Percentiles rank a stretch among this genome's conserved stretches.
Conservation (phyloP, 306 rosid species). For the Ceratonia siliqua region DNA sequence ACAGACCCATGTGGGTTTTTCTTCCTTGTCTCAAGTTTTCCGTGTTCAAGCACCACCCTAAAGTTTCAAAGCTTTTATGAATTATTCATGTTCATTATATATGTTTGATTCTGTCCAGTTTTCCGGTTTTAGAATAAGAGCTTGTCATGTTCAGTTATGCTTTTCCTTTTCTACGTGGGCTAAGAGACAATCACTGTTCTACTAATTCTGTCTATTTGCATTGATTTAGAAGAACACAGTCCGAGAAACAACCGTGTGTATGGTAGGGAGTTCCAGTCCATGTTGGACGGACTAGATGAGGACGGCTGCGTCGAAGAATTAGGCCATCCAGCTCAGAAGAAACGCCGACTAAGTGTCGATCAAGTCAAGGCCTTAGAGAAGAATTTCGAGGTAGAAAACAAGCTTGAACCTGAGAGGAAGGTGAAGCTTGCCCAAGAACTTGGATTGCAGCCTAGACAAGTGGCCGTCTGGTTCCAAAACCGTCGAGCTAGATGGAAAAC, state of each 20-base stretch:
- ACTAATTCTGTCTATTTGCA: conserved; percentile 34
- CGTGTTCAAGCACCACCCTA: not conserved
- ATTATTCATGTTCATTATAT: not conserved
- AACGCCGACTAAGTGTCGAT: conserved; percentile 71
- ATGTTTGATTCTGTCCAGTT: not conserved
- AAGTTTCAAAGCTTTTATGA: not conserved
- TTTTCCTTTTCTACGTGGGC: conserved; percentile 9
- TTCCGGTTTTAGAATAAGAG: conserved; percentile 1
- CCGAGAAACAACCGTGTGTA: conserved; percentile 68
- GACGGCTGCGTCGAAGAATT: conserved; percentile 78
- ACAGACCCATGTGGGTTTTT: conserved; percentile 35
- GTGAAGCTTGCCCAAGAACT: conserved; percentile 89
- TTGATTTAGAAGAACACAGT: conserved; percentile 59
- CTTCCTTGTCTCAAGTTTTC: conserved; percentile 36
- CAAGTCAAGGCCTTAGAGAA: conserved; percentile 97
- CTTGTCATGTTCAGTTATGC: not conserved
- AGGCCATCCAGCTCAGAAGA: conserved; percentile 76
- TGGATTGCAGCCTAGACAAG: conserved; percentile 91
- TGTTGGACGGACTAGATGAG: conserved; percentile 81
- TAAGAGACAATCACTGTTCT: not conserved
- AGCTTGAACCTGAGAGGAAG: conserved; percentile 94
- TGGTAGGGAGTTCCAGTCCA: conserved; percentile 66
- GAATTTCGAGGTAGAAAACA: conserved; percentile 93
- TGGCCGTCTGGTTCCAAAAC: conserved; percentile 98
- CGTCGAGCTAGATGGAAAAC: conserved; percentile 99